Conservation (phyloP, 495 filamentous ascomycete species). For the Extremus antarcticus region DNA sequence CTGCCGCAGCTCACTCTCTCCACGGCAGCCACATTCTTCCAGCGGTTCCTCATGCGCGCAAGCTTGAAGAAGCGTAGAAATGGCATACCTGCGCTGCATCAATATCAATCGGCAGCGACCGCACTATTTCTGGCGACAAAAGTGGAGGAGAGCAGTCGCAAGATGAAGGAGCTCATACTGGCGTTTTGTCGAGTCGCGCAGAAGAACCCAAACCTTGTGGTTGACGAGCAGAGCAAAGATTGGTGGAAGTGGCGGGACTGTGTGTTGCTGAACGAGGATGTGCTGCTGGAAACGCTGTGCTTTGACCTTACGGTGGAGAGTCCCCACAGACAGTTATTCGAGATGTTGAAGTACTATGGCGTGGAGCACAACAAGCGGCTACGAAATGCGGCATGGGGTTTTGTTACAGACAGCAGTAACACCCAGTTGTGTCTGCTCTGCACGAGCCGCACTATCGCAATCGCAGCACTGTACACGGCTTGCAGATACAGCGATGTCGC, state of each 20-base stretch:
- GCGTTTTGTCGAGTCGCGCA: conserved; percentile 90
- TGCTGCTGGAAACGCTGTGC: conserved; percentile 80
- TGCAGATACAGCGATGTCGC: conserved; percentile 54
- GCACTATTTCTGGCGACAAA: conserved; percentile 90
- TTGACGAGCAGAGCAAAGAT: conserved; percentile 93
- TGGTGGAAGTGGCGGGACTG: conserved; percentile 95
- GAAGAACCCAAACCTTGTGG: conserved; percentile 72
- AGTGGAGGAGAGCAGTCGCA: conserved; percentile 89
- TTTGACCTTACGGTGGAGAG: conserved; percentile 86
- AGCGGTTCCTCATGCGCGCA: conserved; percentile 87
- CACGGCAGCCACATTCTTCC: conserved; percentile 87
- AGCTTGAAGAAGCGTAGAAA: conserved; percentile 49
- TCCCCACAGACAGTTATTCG: conserved; percentile 71
- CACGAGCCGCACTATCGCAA: conserved; percentile 65
- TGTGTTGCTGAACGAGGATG: conserved; percentile 80
- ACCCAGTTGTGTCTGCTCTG: conserved; percentile 79
- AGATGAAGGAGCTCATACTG: conserved; percentile 84
- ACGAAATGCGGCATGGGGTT: conserved; percentile 79
- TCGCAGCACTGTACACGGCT: conserved; percentile 77
- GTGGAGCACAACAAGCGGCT: conserved; percentile 62
- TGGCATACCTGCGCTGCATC: conserved; percentile 61
- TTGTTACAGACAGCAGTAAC: conserved; percentile 77
- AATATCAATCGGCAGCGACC: conserved; percentile 77
- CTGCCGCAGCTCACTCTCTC: conserved; percentile 83
- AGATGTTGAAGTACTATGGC: conserved; percentile 58